These are phyloP conservation scores for Thermoascus crustaceus DNA, from an alignment of 2,329 filamentous ascomycete genomes.

Conservation along the genomic window DNA sequence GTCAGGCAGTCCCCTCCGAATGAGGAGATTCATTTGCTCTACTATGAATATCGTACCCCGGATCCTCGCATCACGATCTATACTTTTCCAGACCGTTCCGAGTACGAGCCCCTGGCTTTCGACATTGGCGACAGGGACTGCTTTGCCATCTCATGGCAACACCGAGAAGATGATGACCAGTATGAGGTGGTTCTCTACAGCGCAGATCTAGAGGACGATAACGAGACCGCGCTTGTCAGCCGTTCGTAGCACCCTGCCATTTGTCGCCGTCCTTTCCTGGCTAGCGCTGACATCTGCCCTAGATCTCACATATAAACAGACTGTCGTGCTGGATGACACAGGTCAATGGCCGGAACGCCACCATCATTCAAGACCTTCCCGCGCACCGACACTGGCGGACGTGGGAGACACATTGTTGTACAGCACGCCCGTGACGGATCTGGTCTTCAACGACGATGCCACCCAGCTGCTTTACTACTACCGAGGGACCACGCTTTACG, in stretches of 20 bases:
- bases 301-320: constrained; percentile 16
- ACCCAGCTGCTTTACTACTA: constrained; percentile 30
- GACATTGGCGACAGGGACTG: constrained; percentile 14
- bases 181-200: constrained; percentile 25
- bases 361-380: no score
- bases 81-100: constrained; percentile 20
- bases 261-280: no score
- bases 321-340: constrained; percentile 12
- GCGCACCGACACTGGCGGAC: not conserved
- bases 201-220: not conserved
- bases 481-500: constrained; percentile 25
- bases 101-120: constrained; percentile 24
- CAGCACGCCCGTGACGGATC: constrained; percentile 15
- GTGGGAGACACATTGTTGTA: not conserved
- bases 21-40: constrained; percentile 20
- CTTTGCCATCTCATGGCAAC: constrained; percentile 33
- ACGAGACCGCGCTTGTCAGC: not conserved
- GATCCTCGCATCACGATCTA: constrained; percentile 15
- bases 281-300: no score
- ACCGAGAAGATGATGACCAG: constrained; percentile 12
- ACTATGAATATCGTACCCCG: constrained; percentile 13
- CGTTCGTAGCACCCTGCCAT: not conserved
- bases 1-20: constrained; percentile 16
- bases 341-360: no score
- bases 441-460: constrained; percentile 30